Percentiles rank a stretch among this genome's conserved stretches.
phyloP scores from a whole-genome alignment of 108 stramenopile genomes.

The Pseudonitzschia pungens region DNA sequence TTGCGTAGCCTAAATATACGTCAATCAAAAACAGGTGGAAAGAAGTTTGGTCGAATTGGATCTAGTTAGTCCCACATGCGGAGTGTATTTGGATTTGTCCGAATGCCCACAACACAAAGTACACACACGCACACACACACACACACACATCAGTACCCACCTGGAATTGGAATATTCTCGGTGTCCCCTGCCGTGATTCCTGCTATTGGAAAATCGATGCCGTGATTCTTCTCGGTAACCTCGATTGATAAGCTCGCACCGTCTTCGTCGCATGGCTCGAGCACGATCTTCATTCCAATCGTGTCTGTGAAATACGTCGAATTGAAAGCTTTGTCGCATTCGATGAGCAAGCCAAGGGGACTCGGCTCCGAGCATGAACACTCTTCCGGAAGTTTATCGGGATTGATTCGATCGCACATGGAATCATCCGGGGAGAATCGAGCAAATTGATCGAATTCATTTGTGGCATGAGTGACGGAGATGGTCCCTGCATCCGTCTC shows the following conservation, averaged over 20 bases:
- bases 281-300: constrained; percentile 48
- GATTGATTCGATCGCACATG: constrained; percentile 39
- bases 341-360: constrained; percentile 35
- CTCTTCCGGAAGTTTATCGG: constrained; percentile 40
- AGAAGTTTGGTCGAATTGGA: no score
- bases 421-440: constrained; percentile 6
- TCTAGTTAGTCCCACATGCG: no score
- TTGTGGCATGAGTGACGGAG: neutral
- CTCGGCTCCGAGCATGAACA: constrained; percentile 37
- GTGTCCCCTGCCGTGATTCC: constrained; percentile 40
- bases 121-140: neutral
- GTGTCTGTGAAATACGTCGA: constrained; percentile 42
- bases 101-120: no score
- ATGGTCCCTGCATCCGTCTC: neutral
- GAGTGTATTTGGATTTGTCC: no score
- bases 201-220: constrained; percentile 36
- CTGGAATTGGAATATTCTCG: constrained; percentile 47
- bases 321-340: constrained; percentile 40
- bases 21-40: neutral
- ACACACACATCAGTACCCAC: neutral
- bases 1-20: constrained; percentile 15
- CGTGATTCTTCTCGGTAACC: constrained; percentile 42
- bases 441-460: neutral
- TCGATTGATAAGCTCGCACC: constrained; percentile 35
- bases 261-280: constrained; percentile 48